Evolutionary conservation across 2,329 filamentous ascomycete species (phyloP), one percentile per base, ranked within the genome.

Genomic region (Ilyonectria sp.): DNA sequence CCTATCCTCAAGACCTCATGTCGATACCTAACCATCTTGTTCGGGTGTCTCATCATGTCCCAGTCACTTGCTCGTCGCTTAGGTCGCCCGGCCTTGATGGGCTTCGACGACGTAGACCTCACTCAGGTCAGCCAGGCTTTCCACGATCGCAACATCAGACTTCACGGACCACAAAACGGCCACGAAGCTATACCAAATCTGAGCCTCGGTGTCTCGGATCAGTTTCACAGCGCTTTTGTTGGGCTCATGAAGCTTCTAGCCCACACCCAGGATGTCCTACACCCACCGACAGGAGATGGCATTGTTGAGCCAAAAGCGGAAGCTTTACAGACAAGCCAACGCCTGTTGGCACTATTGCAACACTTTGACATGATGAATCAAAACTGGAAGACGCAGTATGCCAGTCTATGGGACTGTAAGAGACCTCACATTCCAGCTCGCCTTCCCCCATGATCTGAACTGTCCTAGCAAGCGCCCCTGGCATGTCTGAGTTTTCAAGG

Each of bases 31-130:
- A 9, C 49, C 6, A 61, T 11, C 0, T 23, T 65, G 3, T 61
- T 61, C 1, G 35, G 43, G 1, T 65, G 57, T 5, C 57, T 65
- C 1, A 61, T 65, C 5, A 60, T 65, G 63, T 65, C 63, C 1
- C 63, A 65, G 6, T 65, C 63, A 1, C 63, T 65, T 8, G 63
- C 49, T 21, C 63, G 63, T 15, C 63, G 63, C 15, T 6, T 65
- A 9, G 57, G 56, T 2, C 57, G 63, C 8, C 57, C 49, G 8
- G 46, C 57, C 7, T 6, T 65, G 0, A 56, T 65, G 63, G 56
- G 21, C 33, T 65, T 65, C 6, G 49, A 61, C 6, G 57, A 65
- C 8, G 63, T 65, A 5, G 44, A 65, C n/a, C 37, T 65, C 5
- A 33, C 43, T 10, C 49, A 65, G n/a, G 40, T 65, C 13, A 13